These are phyloP conservation scores for Ustilago crameri DNA, from an alignment of 1,284 basidiomycete genomes.

Conservation along the genomic window DNA sequence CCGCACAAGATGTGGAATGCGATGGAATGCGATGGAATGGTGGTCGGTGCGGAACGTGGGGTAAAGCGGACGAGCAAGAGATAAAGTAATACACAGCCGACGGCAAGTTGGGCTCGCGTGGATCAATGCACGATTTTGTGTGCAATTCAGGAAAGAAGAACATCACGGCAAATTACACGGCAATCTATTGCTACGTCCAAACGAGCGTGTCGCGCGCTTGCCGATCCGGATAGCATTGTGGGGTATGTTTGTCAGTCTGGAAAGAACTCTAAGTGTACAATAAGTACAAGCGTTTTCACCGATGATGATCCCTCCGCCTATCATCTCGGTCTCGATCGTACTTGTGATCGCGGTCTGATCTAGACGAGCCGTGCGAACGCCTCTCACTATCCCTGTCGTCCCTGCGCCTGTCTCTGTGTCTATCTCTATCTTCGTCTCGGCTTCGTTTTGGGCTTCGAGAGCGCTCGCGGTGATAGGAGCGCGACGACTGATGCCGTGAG, in stretches of 20 bases:
- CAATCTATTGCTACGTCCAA: not conserved
- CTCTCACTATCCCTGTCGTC: slow-evolving; percentile 13
- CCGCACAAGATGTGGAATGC: not conserved
- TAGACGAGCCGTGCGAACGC: slow-evolving; percentile 20
- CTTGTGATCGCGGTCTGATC: slow-evolving; percentile 48
- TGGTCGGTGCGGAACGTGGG: not conserved
- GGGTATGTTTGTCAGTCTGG: slow-evolving; percentile 5
- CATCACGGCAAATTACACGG: slow-evolving; percentile 13
- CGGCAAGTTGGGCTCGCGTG: slow-evolving; percentile 2
- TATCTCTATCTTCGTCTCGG: slow-evolving; percentile 40
- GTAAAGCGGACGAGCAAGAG: not conserved
- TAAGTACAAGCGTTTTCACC: slow-evolving; percentile 7
- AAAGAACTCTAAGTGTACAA: too few relatives aligned
- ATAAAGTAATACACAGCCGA: slow-evolving; percentile 1
- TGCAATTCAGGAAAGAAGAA: slow-evolving; percentile 11
- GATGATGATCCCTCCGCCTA: slow-evolving; percentile 18
- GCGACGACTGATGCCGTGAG: slow-evolving; percentile 13
- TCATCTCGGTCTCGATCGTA: slow-evolving; percentile 33
- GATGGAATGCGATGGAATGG: not conserved
- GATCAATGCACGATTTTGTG: not conserved
- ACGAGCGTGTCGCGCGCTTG: slow-evolving; percentile 23
- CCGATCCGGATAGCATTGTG: not conserved
- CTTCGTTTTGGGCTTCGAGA: slow-evolving; percentile 19
- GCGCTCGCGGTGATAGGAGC: slow-evolving; percentile 19
- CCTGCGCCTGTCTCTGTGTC: slow-evolving; percentile 23